Conservation (phyloP, 225 moss, liverwort and hornwort genomes). For the Polytrichum commune region DNA sequence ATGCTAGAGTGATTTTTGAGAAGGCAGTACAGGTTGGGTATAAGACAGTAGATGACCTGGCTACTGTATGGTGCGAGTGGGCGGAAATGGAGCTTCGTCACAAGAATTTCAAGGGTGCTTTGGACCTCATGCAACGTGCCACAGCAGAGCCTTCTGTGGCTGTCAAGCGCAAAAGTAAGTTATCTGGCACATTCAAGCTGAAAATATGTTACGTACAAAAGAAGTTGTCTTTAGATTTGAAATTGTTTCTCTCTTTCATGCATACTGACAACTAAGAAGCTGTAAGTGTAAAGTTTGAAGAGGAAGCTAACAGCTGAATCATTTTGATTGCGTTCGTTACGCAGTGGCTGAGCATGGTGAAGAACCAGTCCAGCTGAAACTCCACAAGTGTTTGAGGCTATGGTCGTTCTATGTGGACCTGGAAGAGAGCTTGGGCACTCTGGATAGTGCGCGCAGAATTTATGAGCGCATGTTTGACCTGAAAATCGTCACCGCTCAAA, state of each 20-base stretch:
- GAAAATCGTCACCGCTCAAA: conserved; percentile 90
- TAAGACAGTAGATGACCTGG: conserved; percentile 94
- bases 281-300: not conserved
- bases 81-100: conserved; percentile 96
- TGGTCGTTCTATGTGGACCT: conserved; percentile 98
- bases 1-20: conserved; percentile 87
- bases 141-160: conserved; percentile 83
- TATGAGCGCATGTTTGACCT: conserved; percentile 94
- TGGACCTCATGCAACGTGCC: conserved; percentile 84
- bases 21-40: conserved; percentile 93
- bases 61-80: conserved; percentile 99
- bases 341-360: conserved; percentile 86
- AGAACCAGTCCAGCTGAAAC: conserved; percentile 80
- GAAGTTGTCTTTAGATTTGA: no score
- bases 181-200: not conserved
- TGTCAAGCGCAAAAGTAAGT: conserved; percentile 71
- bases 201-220: no score
- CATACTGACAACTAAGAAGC: no score
- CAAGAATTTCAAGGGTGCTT: conserved; percentile 80
- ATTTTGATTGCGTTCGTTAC: not conserved
- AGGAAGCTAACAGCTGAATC: not conserved
- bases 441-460: conserved; percentile 72
- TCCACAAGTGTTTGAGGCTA: conserved; percentile 79
- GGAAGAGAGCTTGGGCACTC: conserved; percentile 85
- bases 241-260: no score